Conservation (phyloP, 352 stramenopile genomes). For the Paralagenidium karlingii region DNA sequence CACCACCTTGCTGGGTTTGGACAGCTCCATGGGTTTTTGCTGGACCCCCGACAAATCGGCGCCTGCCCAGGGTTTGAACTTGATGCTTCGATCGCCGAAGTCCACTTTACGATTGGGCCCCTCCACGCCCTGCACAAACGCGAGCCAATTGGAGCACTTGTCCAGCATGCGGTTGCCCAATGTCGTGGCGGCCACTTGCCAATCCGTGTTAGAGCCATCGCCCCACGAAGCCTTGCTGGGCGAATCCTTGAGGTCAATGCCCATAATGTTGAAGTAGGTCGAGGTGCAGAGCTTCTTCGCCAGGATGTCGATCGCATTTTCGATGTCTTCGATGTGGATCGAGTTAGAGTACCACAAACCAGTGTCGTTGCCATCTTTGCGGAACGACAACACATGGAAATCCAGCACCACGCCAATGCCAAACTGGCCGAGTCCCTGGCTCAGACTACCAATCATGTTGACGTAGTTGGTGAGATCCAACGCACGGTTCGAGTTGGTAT, state of each 20-base stretch:
- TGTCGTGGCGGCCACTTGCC: conserved; percentile 44
- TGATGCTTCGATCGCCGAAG: conserved; percentile 36
- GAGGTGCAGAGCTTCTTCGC: conserved; percentile 53
- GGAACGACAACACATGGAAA: conserved; percentile 55
- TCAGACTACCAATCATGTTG: conserved; percentile 39
- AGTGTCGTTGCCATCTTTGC: conserved; percentile 30
- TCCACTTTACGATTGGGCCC: conserved; percentile 51
- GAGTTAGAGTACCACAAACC: conserved; percentile 64
- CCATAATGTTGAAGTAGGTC: conserved; percentile 79
- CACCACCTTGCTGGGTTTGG: conserved; percentile 55
- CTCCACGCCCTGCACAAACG: conserved; percentile 61
- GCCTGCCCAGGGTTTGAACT: conserved; percentile 50
- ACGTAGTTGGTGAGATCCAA: conserved; percentile 53
- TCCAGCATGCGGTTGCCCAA: conserved; percentile 52
- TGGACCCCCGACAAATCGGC: conserved; percentile 43
- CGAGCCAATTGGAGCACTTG: conserved; percentile 60
- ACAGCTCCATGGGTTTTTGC: conserved; percentile 33
- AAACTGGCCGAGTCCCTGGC: conserved; percentile 63
- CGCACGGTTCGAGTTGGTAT: conserved; percentile 77
- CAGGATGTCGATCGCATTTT: conserved; percentile 60
- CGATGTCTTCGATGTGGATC: conserved; percentile 60
- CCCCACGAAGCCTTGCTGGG: conserved; percentile 61
- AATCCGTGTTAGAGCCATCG: conserved; percentile 65
- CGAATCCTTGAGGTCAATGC: conserved; percentile 71
- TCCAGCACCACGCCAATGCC: conserved; percentile 69